Base-by-base conservation (phyloP, 2,329 filamentous ascomycete species). In the Hymenoscyphus fructigenus region DNA sequence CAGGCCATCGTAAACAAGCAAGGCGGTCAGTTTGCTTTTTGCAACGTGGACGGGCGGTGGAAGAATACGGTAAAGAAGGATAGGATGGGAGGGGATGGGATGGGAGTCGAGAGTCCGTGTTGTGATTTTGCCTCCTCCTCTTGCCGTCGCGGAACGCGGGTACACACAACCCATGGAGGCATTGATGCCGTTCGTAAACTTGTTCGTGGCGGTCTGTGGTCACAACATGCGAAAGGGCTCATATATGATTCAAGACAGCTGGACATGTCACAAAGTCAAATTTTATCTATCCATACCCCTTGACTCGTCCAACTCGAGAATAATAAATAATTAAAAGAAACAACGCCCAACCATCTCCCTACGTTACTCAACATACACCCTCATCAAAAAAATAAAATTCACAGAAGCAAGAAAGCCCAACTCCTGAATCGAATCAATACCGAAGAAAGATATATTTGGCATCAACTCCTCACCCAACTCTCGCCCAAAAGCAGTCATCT, bases 181-280 rank as follows among this genome's bases (percentile, higher is more conserved):
- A 50, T 26, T 23, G 44, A 50, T 50, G n/a, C 44, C 9, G 44
- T 50, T 20, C 44, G 44, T 44, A 23, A 10, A 10, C 17, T 15
- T 50, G 20, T 23, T 50, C n/a, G n/a, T 50, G 44, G 44, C 44
- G 44, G 44, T 50, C 44, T 50, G 44, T 50, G 44, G 44, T 50
- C 44, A 50, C 44, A 50, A 23, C 44, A 50, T 44, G 14, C 38
- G 14, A 15, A 15, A 15, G 15, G 15, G 6, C 5, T 23, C 44
- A 23, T 50, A 50, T 50, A 50, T 44, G 41, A 44, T 44, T 44
- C 41, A 44, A 29, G 44, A 50, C 44, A 50, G n/a, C 44, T 50
- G 44, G 20, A 26, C 44, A 50, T 50, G 44, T 50, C 44, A 50
- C 44, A 50, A 50, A 50, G 44, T 50, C 44, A 50, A 50, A 50